Conservation (phyloP, 176 grass and related monocot species). For the Triticum dicoccoides region DNA sequence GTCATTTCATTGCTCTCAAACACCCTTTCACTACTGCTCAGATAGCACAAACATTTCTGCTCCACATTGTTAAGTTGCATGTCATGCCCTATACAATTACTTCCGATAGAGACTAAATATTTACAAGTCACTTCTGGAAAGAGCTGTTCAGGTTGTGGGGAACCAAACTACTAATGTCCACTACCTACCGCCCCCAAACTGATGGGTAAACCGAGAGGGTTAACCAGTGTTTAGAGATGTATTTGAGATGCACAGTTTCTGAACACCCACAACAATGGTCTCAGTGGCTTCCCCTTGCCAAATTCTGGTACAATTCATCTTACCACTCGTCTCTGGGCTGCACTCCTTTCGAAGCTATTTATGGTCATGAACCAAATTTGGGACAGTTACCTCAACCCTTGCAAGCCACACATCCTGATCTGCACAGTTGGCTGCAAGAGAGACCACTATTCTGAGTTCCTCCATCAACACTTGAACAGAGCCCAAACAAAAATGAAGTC, state of each 20-base stretch:
- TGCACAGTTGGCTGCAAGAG: too few relatives aligned
- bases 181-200: too few relatives aligned
- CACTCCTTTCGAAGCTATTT: background rate
- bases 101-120: background rate
- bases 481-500: too few relatives aligned
- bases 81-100: background rate
- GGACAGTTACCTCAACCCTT: background rate
- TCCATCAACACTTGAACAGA: too few relatives aligned
- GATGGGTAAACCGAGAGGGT: background rate
- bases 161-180: too few relatives aligned
- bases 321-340: background rate
- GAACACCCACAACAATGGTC: background rate
- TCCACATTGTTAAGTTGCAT: background rate
- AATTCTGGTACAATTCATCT: background rate
- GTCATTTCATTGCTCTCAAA: background rate
- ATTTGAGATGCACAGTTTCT: background rate
- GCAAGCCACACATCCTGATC: too few relatives aligned
- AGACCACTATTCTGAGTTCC: too few relatives aligned
- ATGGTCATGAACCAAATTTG: background rate
- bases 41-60: background rate
- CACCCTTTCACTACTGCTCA: background rate
- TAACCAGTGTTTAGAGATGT: background rate
- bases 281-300: background rate
- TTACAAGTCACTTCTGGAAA: too few relatives aligned
- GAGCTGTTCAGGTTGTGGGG: too few relatives aligned